phyloP scores from a whole-genome alignment of 176 grass and related monocot species.

The Secale cereale region DNA sequence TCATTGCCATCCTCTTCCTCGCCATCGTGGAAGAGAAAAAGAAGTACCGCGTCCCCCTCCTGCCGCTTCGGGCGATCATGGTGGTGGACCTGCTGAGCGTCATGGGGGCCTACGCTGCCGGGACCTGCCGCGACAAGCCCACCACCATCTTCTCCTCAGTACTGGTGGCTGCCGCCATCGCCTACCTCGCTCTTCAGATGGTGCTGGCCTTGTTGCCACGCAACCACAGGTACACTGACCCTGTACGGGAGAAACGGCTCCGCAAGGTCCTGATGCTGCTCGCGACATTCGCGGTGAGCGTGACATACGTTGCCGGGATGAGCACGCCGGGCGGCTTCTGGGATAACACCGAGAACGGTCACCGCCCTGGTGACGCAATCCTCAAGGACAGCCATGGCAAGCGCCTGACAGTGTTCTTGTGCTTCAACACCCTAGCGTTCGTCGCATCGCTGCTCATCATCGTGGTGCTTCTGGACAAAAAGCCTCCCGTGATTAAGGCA shows the following conservation, averaged over 20 bases:
- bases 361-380: background rate
- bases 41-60: too few species aligned
- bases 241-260: background rate
- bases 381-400: background rate
- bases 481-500: background rate
- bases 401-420: constrained; percentile 20
- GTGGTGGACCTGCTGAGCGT: constrained; percentile 16
- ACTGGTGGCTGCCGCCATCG: background rate
- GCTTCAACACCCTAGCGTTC: constrained; percentile 25
- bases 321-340: constrained; percentile 29
- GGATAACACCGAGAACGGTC: background rate
- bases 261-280: constrained; percentile 39
- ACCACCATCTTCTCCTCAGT: background rate
- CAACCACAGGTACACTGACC: too few species aligned
- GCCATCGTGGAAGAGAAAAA: too few species aligned
- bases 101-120: constrained; percentile 14
- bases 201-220: too few species aligned
- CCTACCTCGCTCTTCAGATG: background rate
- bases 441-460: constrained; percentile 31
- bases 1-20: constrained; percentile 16
- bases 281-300: constrained; percentile 2
- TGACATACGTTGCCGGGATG: constrained; percentile 38
- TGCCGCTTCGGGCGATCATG: background rate
- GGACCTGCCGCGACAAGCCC: background rate
- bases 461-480: constrained; percentile 20